These are phyloP conservation scores for Galium porrigens DNA, from an alignment of 305 asterid genomes.

Conservation along the genomic window DNA sequence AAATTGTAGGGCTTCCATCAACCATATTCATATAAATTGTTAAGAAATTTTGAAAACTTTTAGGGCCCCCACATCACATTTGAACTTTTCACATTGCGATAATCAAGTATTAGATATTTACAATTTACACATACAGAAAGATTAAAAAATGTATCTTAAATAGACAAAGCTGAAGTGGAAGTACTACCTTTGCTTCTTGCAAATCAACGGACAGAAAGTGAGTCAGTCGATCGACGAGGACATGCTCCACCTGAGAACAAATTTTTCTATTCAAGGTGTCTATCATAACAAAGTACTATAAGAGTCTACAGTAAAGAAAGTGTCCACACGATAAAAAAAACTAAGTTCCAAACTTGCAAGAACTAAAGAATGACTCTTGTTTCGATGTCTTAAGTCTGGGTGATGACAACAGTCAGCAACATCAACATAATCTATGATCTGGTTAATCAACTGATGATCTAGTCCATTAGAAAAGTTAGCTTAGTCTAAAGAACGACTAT, in stretches of 20 bases:
- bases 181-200: constrained; percentile 84
- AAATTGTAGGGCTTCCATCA: not conserved
- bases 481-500: not conserved
- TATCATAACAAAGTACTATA: not conserved
- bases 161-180: not conserved
- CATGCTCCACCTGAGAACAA: constrained; percentile 79
- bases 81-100: not conserved
- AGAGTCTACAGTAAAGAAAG: constrained; percentile 1
- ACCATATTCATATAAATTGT: not conserved
- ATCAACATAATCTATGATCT: not conserved
- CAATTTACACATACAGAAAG: too few species aligned
- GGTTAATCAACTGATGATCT: not conserved
- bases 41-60: not conserved
- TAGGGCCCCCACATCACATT: not conserved
- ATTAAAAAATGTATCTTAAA: not conserved
- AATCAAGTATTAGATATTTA: not conserved
- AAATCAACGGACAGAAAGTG: constrained; percentile 71
- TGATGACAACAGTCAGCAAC: not conserved
- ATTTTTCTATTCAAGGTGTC: constrained; percentile 18
- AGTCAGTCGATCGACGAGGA: constrained; percentile 73
- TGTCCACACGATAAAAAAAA: constrained; percentile 7
- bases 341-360: not conserved
- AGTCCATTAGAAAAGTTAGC: not conserved
- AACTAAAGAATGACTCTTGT: not conserved
- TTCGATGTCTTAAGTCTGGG: not conserved